Base-by-base conservation (phyloP, 331 rosid species). In the Telfairia occidentalis region DNA sequence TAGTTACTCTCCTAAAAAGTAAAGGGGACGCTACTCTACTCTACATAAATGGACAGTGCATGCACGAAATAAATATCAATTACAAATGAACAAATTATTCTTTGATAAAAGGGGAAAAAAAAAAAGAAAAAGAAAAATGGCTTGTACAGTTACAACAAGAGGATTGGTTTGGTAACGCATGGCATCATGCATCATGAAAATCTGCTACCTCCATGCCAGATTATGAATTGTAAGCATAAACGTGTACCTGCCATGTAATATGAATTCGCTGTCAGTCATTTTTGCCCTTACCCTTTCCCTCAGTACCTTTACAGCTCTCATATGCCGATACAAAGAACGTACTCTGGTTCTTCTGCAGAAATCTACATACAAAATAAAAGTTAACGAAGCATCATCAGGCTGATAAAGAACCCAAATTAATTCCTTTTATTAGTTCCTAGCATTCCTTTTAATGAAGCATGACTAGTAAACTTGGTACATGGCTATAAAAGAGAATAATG, bases 341-440 rank as follows among this genome's bases (percentile, higher is more conserved):
- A 77, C 88, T 79, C 78, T 91, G 97, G 81, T 90, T 86, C 81
- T 86, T 90, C 89, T 87, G 96, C 87, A 94, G 66, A 86, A 86
- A 94, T 86, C 97, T 89, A 88, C 88, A 71, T 40, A 46, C 75
- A 75, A 63, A 61, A 46, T 18, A 49, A 9, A 28, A 26, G 10
- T 64, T 28, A 40, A 40, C 35, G 11, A 35, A 73, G 21, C 61
- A 19, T 32, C 50, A 21, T 30, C 65, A 53, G 63, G 28, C 24
- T 73, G 29, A 7, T 28, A 28, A 45, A 16, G 16, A 42, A 70
- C 38, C 54, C 28, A 28, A 70, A 46, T 67, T 45, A 16, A 28
- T 16, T 70, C 40, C 15, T 15, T 70, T 46, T 45, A 43, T 70
- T 45, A 13, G 58, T 45, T 46, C 74, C 58, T 28, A 46, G 2